Evolutionary conservation across 192 early-diverging fungal species (phyloP), one percentile per base, ranked within the genome.

Genomic region (Coemansia sp.): DNA sequence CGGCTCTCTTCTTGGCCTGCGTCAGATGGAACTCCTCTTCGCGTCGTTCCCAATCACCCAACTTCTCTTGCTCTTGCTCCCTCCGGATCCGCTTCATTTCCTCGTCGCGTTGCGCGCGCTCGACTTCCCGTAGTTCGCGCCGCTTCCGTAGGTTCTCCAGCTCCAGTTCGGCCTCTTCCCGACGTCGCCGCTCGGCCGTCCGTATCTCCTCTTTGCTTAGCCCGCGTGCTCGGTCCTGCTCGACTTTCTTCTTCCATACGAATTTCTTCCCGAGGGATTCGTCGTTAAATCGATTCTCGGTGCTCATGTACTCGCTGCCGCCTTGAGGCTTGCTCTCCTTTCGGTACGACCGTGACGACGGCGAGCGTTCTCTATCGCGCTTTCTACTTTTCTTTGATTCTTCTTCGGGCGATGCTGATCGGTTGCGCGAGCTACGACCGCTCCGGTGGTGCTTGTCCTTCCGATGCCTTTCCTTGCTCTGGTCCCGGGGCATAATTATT

Each of bases 1-100:
- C 93, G 0, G 97, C 96, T 14, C 96, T 84, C 39, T 80, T 79
- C 69, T 97, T 96, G 1, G 94, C 94, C 82, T 98, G 96, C 68
- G 90, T 74, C 66, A 96, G 76, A 78, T 96, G 93, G 67, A 99
- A 99, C 74, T 92, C 91, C 67, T 96, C 95, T 63, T 99, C 96
- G 36, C 91, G 87, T 0, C 88, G 85, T 76, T 95, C 91, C 96
- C 96, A 99, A 73, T 99, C 97, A n/a, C 96, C 96, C 65, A 97
- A 85, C 48, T 91, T 90, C 20, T 89, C 91, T 53, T 88, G 85
- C 72, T 98, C 96, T 43, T 90, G 85, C 61, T 96, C 95, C 2
- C 95, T 82, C 62, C 94, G 91, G 70, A 89, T 77, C 30, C 91
- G 85, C 18, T 79, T 72, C 67, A 85, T 73, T 60, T 96, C 95